Base-by-base conservation (phyloP, 371 early-diverging fungal species). In the Basidiobolus meristosporus region DNA sequence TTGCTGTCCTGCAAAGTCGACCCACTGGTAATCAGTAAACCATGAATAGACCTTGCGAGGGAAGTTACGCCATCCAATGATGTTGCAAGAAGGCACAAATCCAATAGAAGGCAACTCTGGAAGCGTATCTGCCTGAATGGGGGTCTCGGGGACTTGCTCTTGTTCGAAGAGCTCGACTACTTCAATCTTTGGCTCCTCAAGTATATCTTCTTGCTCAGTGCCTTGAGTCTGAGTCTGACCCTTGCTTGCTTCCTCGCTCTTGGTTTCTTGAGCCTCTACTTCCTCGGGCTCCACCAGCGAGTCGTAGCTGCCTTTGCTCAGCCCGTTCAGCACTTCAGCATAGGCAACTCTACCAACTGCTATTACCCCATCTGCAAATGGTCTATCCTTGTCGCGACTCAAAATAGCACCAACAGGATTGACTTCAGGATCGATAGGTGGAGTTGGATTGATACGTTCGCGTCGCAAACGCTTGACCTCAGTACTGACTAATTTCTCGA, bases 61-160 rank as follows among this genome's bases (percentile, higher is more conserved):
- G 38, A 72, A 56, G 42, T 72, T 73, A 22, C 53, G 52, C 73
- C 73, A 72, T 28, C 77, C 77, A 44, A 65, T 65, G 35, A 72
- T 57, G 46, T 77, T 77, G 38, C 68, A 57, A 43, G 70, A 71
- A 21, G 68, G 73, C 38, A 77, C 57, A 44, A 70, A 77, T 40
- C 70, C 67, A n/a, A 77, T 48, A 31, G 73, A 63, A 15, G 67
- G 63, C 11, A 73, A 47, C 6, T 57, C 53, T 7, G 66, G 46
- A 0, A 55, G 44, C 10, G 11, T 14, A 31, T 18, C 26, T 28
- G 29, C n/a, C 11, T 14, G 37, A 17, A 10, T 15, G 6, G 7
- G 42, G 16, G 1, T 35, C 20, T 26, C 26, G 3, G 26, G 5
- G 9, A 9, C 26, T 26, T 3, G 26, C 26, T 26, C 26, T 5